phyloP scores from a whole-genome alignment of 2,329 filamentous ascomycete genomes.

The Exophiala dermatitidis region DNA sequence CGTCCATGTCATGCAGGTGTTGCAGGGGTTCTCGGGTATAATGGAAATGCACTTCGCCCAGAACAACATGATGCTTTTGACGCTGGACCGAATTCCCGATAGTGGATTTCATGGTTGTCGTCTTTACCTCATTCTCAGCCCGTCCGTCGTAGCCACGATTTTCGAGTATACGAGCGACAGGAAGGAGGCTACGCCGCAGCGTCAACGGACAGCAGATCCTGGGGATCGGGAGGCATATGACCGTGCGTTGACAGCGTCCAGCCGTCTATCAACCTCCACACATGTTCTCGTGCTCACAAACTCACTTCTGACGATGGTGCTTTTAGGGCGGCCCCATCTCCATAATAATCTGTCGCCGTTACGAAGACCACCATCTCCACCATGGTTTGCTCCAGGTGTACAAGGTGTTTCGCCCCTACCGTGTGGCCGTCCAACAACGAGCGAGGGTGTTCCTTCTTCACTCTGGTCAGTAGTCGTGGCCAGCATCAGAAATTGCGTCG shows the following conservation, averaged over 20 bases:
- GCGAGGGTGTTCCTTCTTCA: no score
- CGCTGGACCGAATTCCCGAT: not conserved
- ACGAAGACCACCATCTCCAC: constrained; percentile 20
- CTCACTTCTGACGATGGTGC: not conserved
- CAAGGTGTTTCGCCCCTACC: constrained; percentile 12
- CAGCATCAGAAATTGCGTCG: no score
- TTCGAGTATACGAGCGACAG: not conserved
- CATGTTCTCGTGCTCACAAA: not conserved
- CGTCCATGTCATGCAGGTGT: not conserved
- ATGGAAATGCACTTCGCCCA: not conserved
- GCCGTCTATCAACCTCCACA: not conserved
- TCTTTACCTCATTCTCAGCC: not conserved
- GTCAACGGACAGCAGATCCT: not conserved
- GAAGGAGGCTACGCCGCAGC: not conserved
- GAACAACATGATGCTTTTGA: not conserved
- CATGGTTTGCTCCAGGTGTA: not conserved
- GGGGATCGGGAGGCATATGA: not conserved
- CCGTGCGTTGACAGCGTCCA: not conserved
- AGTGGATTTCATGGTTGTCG: not conserved
- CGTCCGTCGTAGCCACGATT: no score
- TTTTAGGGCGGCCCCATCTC: not conserved
- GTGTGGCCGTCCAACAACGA: not conserved
- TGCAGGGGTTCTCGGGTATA: not conserved
- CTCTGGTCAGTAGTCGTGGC: no score
- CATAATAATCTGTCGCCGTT: constrained; percentile 6